These are phyloP conservation scores for Picea abies DNA, from an alignment of 83 land plant species.

Conservation along the genomic window DNA sequence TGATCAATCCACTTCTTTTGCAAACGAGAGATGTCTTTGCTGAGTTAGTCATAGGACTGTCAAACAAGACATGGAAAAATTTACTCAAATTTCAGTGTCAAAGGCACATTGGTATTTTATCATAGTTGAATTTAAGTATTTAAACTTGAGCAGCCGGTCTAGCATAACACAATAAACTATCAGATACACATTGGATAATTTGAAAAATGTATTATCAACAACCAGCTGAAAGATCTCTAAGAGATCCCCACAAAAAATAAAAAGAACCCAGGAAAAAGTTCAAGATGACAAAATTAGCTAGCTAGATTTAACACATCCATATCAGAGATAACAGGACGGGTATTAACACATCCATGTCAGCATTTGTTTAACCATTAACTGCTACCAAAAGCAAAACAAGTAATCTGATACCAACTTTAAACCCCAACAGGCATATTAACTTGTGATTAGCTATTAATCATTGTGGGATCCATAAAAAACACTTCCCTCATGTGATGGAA, in stretches of 20 bases:
- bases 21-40: neutral
- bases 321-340: no score
- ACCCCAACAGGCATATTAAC: no score
- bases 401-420: no score
- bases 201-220: neutral
- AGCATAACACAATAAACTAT: neutral
- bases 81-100: neutral
- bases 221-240: neutral
- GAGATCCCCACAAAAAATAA: neutral
- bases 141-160: neutral
- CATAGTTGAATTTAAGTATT: neutral
- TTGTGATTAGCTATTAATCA: no score
- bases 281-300: neutral
- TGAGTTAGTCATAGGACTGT: neutral
- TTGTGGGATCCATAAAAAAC: no score
- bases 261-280: neutral
- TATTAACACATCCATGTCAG: no score
- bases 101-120: neutral
- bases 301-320: neutral
- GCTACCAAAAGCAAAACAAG: no score
- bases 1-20: neutral
- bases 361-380: no score
- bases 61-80: neutral
- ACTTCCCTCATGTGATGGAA: no score
- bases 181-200: no score